Conservation (phyloP, 2,329 filamentous ascomycete species). For the Fusarium solani-melongenae region DNA sequence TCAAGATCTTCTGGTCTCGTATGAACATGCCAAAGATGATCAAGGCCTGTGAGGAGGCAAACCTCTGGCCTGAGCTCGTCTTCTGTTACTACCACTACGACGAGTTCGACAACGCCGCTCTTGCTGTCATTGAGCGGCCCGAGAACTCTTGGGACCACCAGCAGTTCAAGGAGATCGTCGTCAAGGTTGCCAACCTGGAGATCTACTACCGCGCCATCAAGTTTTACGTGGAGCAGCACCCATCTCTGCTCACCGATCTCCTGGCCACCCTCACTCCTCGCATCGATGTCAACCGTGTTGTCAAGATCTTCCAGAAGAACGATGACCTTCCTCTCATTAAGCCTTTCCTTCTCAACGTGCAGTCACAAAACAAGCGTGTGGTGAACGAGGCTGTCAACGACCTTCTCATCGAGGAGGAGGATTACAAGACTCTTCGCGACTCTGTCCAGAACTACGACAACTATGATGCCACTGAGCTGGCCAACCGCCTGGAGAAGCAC, state of each 20-base stretch:
- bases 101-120: constrained; percentile 95
- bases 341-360: constrained; percentile 96
- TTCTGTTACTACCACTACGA: constrained; percentile 99
- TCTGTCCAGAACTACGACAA: constrained; percentile 99
- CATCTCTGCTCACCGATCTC: constrained; percentile 93
- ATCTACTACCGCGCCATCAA: constrained; percentile 98
- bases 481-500: constrained; percentile 93
- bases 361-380: constrained; percentile 96
- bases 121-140: constrained; percentile 97
- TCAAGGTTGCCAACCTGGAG: constrained; percentile 98
- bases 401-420: constrained; percentile 96
- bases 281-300: constrained; percentile 98
- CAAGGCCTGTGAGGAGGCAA: constrained; percentile 89
- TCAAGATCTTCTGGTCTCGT: constrained; percentile 97
- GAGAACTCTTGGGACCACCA: constrained; percentile 99
- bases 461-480: constrained; percentile 94
- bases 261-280: constrained; percentile 91
- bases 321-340: constrained; percentile 99
- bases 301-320: constrained; percentile 98
- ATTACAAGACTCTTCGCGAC: constrained; percentile 97
- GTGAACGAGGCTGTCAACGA: constrained; percentile 99
- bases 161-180: constrained; percentile 98
- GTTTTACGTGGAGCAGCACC: constrained; percentile 98
- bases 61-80: constrained; percentile 96
- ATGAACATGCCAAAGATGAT: constrained; percentile 99